Evolutionary conservation across 306 rosid genomes (phyloP).

Genomic region (Prinsepia uniflora): DNA sequence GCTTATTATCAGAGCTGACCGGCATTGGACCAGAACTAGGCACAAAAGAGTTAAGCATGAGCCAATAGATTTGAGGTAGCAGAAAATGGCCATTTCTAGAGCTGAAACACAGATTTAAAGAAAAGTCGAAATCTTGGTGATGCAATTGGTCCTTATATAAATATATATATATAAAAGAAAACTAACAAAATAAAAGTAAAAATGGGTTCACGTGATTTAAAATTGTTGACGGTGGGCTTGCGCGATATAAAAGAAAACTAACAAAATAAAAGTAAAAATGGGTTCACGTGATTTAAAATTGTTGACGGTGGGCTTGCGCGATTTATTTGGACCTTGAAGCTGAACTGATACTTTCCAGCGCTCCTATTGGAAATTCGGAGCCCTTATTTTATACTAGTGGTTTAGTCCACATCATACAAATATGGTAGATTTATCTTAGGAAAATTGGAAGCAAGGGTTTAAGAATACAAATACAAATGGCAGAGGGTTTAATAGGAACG

Average conservation of each 20-base stretch:
- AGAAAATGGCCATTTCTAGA: conserved; percentile 34
- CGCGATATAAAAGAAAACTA: not conserved
- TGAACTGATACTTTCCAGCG: not conserved
- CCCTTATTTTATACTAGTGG: not conserved
- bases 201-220: conserved; percentile 27
- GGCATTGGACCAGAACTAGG: conserved; percentile 36
- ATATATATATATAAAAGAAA: not conserved
- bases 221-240: conserved; percentile 18
- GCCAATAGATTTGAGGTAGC: conserved; percentile 14
- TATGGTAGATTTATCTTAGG: not conserved
- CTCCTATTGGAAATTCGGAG: not conserved
- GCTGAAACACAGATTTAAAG: not conserved
- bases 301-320: conserved; percentile 12
- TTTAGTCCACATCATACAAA: not conserved
- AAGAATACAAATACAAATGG: too few relatives aligned
- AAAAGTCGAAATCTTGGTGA: not conserved
- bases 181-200: not conserved
- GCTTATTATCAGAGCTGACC: conserved; percentile 53
- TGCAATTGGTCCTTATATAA: not conserved
- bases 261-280: not conserved
- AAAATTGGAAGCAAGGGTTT: not conserved
- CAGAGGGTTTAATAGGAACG: too few relatives aligned
- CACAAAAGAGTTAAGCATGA: conserved; percentile 31
- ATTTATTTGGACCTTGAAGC: not conserved
- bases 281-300: conserved; percentile 29